Conservation (phyloP, 1,284 basidiomycete species). For the Thelephora terrestris region DNA sequence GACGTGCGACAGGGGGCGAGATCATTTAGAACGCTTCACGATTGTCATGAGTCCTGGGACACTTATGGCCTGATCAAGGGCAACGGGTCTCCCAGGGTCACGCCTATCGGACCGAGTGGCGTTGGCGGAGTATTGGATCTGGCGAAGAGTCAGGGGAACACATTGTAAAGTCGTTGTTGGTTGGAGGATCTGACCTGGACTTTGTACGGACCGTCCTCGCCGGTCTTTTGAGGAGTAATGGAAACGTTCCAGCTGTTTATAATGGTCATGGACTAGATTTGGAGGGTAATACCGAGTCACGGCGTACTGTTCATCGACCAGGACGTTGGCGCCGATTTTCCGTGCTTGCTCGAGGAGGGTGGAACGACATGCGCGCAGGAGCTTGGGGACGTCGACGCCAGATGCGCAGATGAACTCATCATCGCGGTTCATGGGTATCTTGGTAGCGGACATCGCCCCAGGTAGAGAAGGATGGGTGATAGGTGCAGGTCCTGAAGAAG, state of each 20-base stretch:
- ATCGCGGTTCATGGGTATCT: conserved; percentile 33
- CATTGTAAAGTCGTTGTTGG: conserved; percentile 1
- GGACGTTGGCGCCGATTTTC: conserved; percentile 42
- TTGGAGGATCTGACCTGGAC: conserved; percentile 37
- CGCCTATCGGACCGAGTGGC: conserved; percentile 25
- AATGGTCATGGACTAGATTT: neutral
- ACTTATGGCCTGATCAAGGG: conserved; percentile 21
- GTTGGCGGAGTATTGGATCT: conserved; percentile 53
- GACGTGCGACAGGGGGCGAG: neutral
- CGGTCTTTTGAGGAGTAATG: conserved; percentile 43
- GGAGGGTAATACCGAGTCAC: conserved; percentile 2
- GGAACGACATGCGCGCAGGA: conserved; percentile 45
- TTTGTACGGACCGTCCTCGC: conserved; percentile 40
- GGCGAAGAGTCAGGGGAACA: conserved; percentile 3
- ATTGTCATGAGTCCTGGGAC: conserved; percentile 30
- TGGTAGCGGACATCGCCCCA: conserved; percentile 23
- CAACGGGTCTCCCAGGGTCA: conserved; percentile 24
- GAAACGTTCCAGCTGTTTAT: conserved; percentile 48
- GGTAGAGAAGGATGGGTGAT: conserved; percentile 37
- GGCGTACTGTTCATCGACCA: conserved; percentile 61
- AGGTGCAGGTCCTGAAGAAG: conserved; percentile 39
- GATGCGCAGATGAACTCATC: conserved; percentile 50
- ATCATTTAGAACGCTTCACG: conserved; percentile 13
- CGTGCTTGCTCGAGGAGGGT: conserved; percentile 44
- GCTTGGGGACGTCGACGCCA: conserved; percentile 49